Conservation (phyloP, 495 filamentous ascomycete genomes). For the Symbiotaphrina buchneri region DNA sequence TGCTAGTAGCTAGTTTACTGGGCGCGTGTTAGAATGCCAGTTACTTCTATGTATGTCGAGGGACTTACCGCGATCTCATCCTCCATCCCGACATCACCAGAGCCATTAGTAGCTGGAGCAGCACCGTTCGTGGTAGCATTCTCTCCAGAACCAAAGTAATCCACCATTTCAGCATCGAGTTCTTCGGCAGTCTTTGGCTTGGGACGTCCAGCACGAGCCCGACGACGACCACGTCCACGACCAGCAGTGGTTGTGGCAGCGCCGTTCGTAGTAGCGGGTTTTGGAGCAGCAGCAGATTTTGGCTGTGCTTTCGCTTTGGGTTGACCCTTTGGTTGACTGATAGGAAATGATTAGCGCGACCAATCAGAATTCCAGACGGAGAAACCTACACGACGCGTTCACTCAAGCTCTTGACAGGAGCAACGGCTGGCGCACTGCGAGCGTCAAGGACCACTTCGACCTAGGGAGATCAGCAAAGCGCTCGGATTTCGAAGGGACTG, state of each 20-base stretch:
- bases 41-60: no score
- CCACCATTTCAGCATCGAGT: slow-evolving; percentile 82
- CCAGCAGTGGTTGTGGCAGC: slow-evolving; percentile 15
- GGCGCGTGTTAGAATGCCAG: no score
- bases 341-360: slow-evolving; percentile 10
- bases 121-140: slow-evolving; percentile 16
- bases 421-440: slow-evolving; percentile 38
- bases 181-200: slow-evolving; percentile 83
- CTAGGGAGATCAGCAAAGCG: slow-evolving; percentile 15
- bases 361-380: slow-evolving; percentile 3
- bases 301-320: slow-evolving; percentile 21
- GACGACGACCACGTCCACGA: slow-evolving; percentile 24
- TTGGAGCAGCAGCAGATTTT: slow-evolving; percentile 59
- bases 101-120: slow-evolving; percentile 16
- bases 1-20: no score
- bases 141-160: slow-evolving; percentile 46
- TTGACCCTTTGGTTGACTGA: slow-evolving; percentile 44
- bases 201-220: slow-evolving; percentile 29
- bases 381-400: slow-evolving; percentile 60
- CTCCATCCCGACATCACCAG: slow-evolving; percentile 21
- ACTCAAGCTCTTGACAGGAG: slow-evolving; percentile 49
- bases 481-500: not conserved
- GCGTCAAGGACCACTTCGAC: slow-evolving; percentile 79
- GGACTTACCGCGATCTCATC: slow-evolving; percentile 17
- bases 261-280: slow-evolving; percentile 23